Base-by-base conservation (phyloP, 1,284 basidiomycete species). In the Ceratobasidium sp. region DNA sequence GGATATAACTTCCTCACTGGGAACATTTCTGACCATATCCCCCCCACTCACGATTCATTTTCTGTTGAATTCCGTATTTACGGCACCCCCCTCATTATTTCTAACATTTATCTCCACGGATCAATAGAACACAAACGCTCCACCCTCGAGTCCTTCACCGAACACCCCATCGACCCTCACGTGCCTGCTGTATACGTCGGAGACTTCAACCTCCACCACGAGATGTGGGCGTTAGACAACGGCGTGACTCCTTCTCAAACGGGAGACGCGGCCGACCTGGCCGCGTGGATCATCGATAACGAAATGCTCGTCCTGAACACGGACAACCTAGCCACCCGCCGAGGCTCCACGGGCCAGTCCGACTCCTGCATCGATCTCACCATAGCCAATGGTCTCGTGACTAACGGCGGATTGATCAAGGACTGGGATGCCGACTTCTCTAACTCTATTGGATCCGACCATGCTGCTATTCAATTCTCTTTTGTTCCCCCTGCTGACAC, bases 131-230 rank as follows among this genome's bases (percentile, higher is more conserved):
- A 30, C 13, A 32, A 55, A 54, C 35, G 57, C 38, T 21, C 35
- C 35, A 63, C 61, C 23, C 26, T 62, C 7, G 3, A n/a, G 21
- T 2, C 23, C 11, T 21, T 44, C 41, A 16, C 54, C n/a, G 23
- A 41, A 13, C 35, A 21, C 13, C 64, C 49, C 1, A 3, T 44
- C 14, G 46, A 49, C 23, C 41, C 50, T 32, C 7, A 14, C 9
- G 6, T 43, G 26, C 47, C 50, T 26, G n/a, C 14, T 41, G 28
- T 67, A n/a, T 54, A 54, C 38, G 38, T 8, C 8, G 73, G 73
- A 32, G 73, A 73, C 64, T 73, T 70, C 57, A 73, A 73, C 46
- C 41, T 67, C 2, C 73, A 73, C 35, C 73, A 73, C 26, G 50
- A 64, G 26, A 43, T 55, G 26, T 73, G 73, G 73, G 18, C 55